Evolutionary conservation across 2,329 filamentous ascomycete species (phyloP), one percentile per base, ranked within the genome.

Genomic region (Tolypocladium cylindrosporum): DNA sequence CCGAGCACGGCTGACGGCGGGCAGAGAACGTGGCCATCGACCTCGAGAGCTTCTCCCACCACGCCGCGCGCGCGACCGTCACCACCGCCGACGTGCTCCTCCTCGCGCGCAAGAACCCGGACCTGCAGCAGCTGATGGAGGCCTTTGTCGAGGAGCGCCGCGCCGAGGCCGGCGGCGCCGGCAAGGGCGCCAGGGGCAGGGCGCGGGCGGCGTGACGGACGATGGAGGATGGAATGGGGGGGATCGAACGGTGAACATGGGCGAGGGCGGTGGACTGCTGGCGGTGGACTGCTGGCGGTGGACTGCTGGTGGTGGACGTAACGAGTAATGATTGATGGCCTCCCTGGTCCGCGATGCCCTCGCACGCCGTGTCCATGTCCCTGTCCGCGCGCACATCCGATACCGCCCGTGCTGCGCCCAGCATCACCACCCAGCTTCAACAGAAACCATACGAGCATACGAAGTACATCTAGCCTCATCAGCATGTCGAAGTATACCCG

Each of bases 41-140:
- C 61, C 72, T 85, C 24, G 82, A 84, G 67, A 79, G 71, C 63
- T 80, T 82, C 64, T 78, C 77, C 66, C 86, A 85, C 56, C 94
- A 99, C 73, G 93, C 90, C 13, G 88, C 89, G 1, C 83, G 93
- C 34, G 84, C 83, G 2, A 92, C 87, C 0, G 82, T 99, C 63
- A 90, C 86, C 42, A 88, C 88, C 0, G 88, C 92, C 55, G 94
- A 99, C 69, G 92, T 97, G 14, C 76, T 97, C 66, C 81, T 99
- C 9, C 82, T 99, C 37, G 87, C 90, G 34, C 80, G 94, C 61
- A 85, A 93, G 59, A 99, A 97, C 66, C 89, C 92, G 58, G 91
- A 91, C 21, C 74, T 99, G 24, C 85, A 92, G 64, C 80, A 80
- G 19, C 85, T 97, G 40, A 80, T 99, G 68, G 82, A 82, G 69